phyloP scores from a whole-genome alignment of 306 rosid genomes.

The Cicer yamashitae region DNA sequence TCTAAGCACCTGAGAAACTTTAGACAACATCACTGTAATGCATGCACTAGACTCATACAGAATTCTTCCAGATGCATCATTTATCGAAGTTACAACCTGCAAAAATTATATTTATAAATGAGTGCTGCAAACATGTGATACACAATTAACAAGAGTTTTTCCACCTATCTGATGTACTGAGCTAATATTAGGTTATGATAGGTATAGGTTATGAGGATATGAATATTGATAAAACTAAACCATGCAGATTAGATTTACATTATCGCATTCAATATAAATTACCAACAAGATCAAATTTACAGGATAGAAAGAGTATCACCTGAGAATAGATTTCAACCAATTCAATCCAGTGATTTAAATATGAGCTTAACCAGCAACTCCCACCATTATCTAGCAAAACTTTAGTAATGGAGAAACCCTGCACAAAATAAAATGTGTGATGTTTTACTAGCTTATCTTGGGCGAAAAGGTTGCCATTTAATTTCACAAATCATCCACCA shows the following conservation, averaged over 20 bases:
- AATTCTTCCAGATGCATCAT: slow-evolving; percentile 77
- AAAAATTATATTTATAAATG: slow-evolving; percentile 44
- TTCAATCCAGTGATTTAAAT: slow-evolving; percentile 78
- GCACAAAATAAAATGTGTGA: slow-evolving; percentile 45
- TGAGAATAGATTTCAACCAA: slow-evolving; percentile 74
- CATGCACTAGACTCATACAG: slow-evolving; percentile 81
- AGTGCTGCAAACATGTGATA: slow-evolving; percentile 44
- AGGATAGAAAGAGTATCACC: slow-evolving; percentile 56
- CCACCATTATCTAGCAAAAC: slow-evolving; percentile 69
- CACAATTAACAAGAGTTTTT: slow-evolving; percentile 17
- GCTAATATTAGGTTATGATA: slow-evolving; percentile 22
- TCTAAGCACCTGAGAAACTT: slow-evolving; percentile 67
- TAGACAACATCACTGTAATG: slow-evolving; percentile 72
- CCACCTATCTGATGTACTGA: background rate
- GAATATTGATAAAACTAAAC: background rate
- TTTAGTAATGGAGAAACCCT: slow-evolving; percentile 82
- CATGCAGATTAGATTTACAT: background rate
- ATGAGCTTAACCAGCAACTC: slow-evolving; percentile 60
- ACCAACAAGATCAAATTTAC: slow-evolving; percentile 29
- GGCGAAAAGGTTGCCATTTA: slow-evolving; percentile 12
- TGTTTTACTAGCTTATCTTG: slow-evolving; percentile 38
- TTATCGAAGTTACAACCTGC: slow-evolving; percentile 72
- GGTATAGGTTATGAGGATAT: background rate
- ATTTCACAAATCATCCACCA: slow-evolving; percentile 23
- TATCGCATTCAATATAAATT: slow-evolving; percentile 21